Percentiles rank a stretch among this genome's conserved stretches.
These are phyloP conservation scores for Trichocladium antarcticum DNA, from an alignment of 495 filamentous ascomycete species.

Conservation along the genomic window DNA sequence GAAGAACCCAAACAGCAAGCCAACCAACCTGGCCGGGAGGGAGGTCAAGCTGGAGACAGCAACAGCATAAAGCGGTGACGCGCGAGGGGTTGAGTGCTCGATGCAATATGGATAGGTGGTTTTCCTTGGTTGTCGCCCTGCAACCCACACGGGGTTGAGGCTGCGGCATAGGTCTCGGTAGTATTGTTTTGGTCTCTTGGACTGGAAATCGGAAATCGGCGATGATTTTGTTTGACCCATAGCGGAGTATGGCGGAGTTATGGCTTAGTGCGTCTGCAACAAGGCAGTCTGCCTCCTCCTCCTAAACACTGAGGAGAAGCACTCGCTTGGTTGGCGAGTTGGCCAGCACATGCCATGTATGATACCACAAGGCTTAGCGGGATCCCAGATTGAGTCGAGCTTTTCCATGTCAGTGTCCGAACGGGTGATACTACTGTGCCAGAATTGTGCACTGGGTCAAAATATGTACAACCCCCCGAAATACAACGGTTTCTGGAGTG, in stretches of 20 bases:
- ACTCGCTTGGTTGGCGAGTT: neutral
- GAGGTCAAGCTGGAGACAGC: conserved; percentile 22
- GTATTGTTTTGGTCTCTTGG: neutral
- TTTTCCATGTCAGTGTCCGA: too few species aligned
- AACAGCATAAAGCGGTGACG: conserved; percentile 7
- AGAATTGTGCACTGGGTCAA: too few species aligned
- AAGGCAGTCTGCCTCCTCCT: neutral
- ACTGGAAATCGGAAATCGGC: neutral
- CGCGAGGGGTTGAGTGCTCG: neutral
- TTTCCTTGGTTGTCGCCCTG: too few species aligned
- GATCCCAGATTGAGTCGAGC: too few species aligned
- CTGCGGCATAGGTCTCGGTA: neutral
- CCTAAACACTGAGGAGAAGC: neutral
- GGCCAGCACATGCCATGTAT: too few species aligned
- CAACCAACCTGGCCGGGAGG: conserved; percentile 66
- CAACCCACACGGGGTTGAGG: too few species aligned
- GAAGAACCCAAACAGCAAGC: conserved; percentile 72
- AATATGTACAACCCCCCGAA: too few species aligned
- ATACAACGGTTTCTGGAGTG: too few species aligned
- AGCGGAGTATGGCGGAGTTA: conserved; percentile 11
- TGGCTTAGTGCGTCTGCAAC: conserved; percentile 3
- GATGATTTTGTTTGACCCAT: conserved; percentile 2
- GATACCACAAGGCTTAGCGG: too few species aligned
- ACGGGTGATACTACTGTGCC: too few species aligned
- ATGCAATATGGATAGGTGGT: too few species aligned